These are phyloP conservation scores for Borealophlyctis nickersoniae DNA, from an alignment of 192 early-diverging fungal species.

Conservation along the genomic window DNA sequence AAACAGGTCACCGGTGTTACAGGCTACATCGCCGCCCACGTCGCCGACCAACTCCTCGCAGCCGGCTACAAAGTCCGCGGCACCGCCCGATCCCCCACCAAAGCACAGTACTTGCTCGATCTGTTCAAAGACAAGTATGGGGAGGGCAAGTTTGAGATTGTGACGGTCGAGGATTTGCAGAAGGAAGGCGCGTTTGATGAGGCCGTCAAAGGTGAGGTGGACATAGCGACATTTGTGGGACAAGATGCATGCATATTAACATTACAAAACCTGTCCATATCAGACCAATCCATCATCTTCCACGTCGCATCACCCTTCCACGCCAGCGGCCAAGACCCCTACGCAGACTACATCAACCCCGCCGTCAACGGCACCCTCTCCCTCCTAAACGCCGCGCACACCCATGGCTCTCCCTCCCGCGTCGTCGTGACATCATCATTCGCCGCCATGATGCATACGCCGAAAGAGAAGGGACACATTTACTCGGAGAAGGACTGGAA, in stretches of 20 bases:
- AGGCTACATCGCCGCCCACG: conserved; percentile 40
- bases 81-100: conserved; percentile 32
- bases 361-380: conserved; percentile 45
- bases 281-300: too few relatives aligned
- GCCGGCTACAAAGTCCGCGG: conserved; percentile 39
- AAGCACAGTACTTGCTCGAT: conserved; percentile 18
- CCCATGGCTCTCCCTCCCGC: conserved; percentile 19
- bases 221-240: too few relatives aligned
- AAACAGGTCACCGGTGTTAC: conserved; percentile 40
- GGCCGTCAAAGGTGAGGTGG: conserved; percentile 38
- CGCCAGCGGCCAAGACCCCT: conserved; percentile 22
- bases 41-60: conserved; percentile 42
- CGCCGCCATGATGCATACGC: conserved; percentile 25
- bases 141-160: conserved; percentile 18
- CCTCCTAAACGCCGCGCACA: conserved; percentile 32
- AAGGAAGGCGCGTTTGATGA: conserved; percentile 35
- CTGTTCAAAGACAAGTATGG: conserved; percentile 17
- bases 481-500: conserved; percentile 38
- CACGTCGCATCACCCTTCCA: conserved; percentile 44
- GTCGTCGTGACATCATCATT: conserved; percentile 46
- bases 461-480: conserved; percentile 12
- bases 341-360: conserved; percentile 38
- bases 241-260: too few relatives aligned
- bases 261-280: too few relatives aligned
- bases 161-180: conserved; percentile 33